These are phyloP conservation scores for Rosa persica DNA, from an alignment of 306 rosid species.

Conservation along the genomic window DNA sequence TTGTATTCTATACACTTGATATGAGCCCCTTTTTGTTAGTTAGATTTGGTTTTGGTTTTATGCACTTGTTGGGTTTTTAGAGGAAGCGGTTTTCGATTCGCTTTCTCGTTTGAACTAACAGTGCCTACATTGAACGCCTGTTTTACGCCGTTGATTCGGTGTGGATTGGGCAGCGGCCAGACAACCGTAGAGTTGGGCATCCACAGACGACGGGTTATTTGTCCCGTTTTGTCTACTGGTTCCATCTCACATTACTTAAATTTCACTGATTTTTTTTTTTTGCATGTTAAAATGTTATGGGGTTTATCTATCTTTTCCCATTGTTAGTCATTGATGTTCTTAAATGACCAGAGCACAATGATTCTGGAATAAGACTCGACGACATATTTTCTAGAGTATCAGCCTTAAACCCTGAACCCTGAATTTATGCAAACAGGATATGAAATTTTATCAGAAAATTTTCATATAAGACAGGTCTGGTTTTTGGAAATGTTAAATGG, in stretches of 20 bases:
- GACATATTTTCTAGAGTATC: too few relatives aligned
- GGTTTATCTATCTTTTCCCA: too few relatives aligned
- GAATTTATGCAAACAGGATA: too few relatives aligned
- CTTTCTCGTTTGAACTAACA: conserved; percentile 35
- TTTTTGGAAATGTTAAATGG: too few relatives aligned
- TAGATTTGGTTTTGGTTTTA: neutral
- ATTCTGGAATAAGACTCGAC: too few relatives aligned
- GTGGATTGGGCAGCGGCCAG: conserved; percentile 74
- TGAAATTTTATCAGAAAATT: too few relatives aligned
- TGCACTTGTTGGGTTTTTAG: conserved; percentile 39
- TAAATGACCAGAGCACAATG: too few relatives aligned
- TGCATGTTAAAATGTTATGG: neutral
- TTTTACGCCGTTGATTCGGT: conserved; percentile 21
- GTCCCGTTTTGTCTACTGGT: conserved; percentile 60
- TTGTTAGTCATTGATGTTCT: too few relatives aligned
- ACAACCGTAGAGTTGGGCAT: conserved; percentile 91
- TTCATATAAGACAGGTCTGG: too few relatives aligned
- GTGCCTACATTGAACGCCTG: conserved; percentile 60
- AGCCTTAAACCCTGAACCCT: neutral
- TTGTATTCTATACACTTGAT: conserved; percentile 58
- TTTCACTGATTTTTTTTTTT: neutral
- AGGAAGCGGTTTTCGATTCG: conserved; percentile 20
- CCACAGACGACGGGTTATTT: conserved; percentile 67
- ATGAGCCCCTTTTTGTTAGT: conserved; percentile 51
- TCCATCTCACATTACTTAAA: conserved; percentile 53